Evolutionary conservation across 2,329 filamentous ascomycete species (phyloP).

Genomic region (Atkinsonella texensis): DNA sequence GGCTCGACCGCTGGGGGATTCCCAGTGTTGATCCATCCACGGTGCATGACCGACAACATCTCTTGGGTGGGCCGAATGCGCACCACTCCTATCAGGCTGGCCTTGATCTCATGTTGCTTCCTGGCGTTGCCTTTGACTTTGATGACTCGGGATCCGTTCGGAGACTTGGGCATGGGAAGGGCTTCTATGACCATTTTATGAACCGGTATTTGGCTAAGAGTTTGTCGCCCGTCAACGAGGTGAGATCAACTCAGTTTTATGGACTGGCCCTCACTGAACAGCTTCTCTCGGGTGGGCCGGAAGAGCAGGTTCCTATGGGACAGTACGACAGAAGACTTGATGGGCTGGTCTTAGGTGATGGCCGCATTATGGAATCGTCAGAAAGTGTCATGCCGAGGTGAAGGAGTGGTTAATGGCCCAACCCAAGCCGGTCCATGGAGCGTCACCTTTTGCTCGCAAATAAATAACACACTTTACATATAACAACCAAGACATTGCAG

Average conservation of each 20-base stretch:
- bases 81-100: conserved; percentile 31
- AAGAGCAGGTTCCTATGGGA: conserved; percentile 59
- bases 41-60: conserved; percentile 55
- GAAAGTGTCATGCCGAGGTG: neutral
- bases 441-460: neutral
- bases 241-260: conserved; percentile 40
- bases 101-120: conserved; percentile 81
- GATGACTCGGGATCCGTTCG: conserved; percentile 45
- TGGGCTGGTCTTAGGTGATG: conserved; percentile 62
- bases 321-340: conserved; percentile 70
- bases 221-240: conserved; percentile 20
- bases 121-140: conserved; percentile 81
- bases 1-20: conserved; percentile 83
- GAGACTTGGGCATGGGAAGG: conserved; percentile 84
- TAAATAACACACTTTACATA: too few relatives aligned
- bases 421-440: neutral
- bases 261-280: conserved; percentile 82
- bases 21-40: conserved; percentile 64
- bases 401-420: neutral
- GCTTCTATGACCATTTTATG: conserved; percentile 93
- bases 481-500: too few relatives aligned
- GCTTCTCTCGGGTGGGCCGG: conserved; percentile 47
- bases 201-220: conserved; percentile 51
- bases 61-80: conserved; percentile 51
- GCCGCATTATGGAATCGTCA: conserved; percentile 33